Conservation (phyloP, 2,329 filamentous ascomycete genomes). For the Pestalotiopsis sp. region DNA sequence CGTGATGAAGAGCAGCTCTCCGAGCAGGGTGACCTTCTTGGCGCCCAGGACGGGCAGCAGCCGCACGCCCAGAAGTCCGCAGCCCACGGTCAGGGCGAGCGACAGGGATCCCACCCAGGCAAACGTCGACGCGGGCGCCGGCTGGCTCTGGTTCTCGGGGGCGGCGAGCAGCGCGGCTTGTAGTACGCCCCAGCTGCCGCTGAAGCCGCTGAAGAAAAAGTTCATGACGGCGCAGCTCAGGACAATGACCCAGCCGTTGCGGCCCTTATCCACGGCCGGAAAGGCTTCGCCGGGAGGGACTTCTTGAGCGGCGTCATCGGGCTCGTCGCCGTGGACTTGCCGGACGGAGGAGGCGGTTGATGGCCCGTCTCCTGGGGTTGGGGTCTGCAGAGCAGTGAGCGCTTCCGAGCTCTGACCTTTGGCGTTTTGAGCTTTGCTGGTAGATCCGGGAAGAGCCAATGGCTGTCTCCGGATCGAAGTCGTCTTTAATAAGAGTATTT, state of each 20-base stretch:
- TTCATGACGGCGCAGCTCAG: background rate
- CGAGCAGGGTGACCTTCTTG: background rate
- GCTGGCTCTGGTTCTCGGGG: background rate
- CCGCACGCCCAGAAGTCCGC: constrained; percentile 4
- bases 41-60: background rate
- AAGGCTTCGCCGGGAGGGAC: background rate
- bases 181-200: constrained; percentile 25
- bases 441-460: background rate
- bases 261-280: background rate
- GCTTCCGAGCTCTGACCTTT: background rate
- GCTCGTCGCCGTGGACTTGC: background rate
- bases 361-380: background rate
- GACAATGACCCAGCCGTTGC: constrained; percentile 4
- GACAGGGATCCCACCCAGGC: constrained; percentile 17
- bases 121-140: background rate
- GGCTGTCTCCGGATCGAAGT: background rate
- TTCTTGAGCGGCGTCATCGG: background rate
- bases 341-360: background rate
- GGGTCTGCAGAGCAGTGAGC: background rate
- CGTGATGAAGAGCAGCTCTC: background rate
- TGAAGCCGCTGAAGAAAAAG: constrained; percentile 33
- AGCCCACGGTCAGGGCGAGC: constrained; percentile 21
- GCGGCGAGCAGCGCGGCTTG: constrained; percentile 21
- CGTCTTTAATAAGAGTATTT: background rate
- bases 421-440: background rate